Percentiles rank a stretch among this genome's conserved stretches.
phyloP scores from a whole-genome alignment of 371 early-diverging fungal genomes.

The Chytridium lagenaria region DNA sequence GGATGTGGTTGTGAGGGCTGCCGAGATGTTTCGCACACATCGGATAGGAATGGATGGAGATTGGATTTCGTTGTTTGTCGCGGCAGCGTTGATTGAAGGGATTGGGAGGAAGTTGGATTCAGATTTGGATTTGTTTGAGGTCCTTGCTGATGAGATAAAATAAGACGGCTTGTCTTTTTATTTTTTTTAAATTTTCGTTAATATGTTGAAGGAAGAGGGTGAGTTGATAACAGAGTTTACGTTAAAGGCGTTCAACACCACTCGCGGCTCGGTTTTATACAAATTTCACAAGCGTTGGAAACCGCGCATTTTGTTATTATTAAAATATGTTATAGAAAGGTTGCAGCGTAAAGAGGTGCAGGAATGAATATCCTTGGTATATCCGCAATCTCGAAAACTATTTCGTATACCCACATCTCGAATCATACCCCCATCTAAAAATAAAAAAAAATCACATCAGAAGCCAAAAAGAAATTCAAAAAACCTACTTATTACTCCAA shows the following conservation, averaged over 20 bases:
- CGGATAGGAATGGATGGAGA: slow-evolving; percentile 93
- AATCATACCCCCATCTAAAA: slow-evolving; percentile 47
- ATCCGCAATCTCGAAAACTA: too few species aligned
- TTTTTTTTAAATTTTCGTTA: too few species aligned
- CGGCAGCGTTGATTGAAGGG: slow-evolving; percentile 90
- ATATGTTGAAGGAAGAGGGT: background rate
- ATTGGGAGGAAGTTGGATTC: slow-evolving; percentile 69
- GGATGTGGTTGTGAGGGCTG: slow-evolving; percentile 75
- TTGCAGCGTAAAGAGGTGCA: background rate
- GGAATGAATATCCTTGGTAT: background rate
- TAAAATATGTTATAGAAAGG: background rate
- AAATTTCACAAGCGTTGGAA: too few species aligned
- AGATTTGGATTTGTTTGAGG: slow-evolving; percentile 13
- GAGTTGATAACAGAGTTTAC: background rate
- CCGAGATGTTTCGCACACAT: slow-evolving; percentile 85
- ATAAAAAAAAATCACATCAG: slow-evolving; percentile 13
- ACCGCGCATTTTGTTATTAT: too few species aligned
- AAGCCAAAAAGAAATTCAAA: background rate
- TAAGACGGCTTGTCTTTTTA: too few species aligned
- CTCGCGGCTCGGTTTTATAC: too few species aligned
- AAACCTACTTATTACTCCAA: slow-evolving; percentile 50
- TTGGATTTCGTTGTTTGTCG: slow-evolving; percentile 89
- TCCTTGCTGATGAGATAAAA: background rate
- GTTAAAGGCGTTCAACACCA: too few species aligned
- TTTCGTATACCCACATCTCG: slow-evolving; percentile 51